Evolutionary conservation across 1,139 yeast species (phyloP), one percentile per base, ranked within the genome.

Genomic region (Pichia sp.): DNA sequence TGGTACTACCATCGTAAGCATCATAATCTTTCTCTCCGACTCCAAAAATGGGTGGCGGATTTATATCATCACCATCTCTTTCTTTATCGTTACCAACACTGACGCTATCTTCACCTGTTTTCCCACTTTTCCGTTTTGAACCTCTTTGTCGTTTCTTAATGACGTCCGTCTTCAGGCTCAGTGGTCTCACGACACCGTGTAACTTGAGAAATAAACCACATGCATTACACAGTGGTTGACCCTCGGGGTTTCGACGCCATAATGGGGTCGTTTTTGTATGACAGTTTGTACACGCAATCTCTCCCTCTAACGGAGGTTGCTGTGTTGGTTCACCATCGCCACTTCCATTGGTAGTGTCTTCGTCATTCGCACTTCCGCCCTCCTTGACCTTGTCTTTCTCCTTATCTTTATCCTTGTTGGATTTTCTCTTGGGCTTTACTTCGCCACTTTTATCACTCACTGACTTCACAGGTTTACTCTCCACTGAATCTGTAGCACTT

Each of bases 231-330:
- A 88, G 66, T 2, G 95, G 94, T 51, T 85, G 86, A 8, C 96
- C 96, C 19, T 83, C 83, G 19, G 91, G 91, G 54, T 86, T 91
- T 40, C 96, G 69, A 54, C 98, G 72, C 97, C 97, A 88, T 29
- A 91, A 65, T 2, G 98, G 97, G 1, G 98, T 88, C 6, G 94
- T 88, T 51, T 76, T 84, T 1, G 98, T 88, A 51, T 81, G 79
- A 60, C 98, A 88, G 61, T 91, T 91, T 18, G 91, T 77, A 58
- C 97, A 88, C 3, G 55, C 44, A 8, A 53, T 50, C 22, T 44
- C 45, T 5, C 37, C 38, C n/a, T 37, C 45, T 14, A n/a, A n/a
- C n/a, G n/a, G n/a, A n/a, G n/a, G n/a, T n/a, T n/a, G n/a, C n/a
- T n/a, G n/a, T n/a, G n/a, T n/a, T n/a, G 18, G 26, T 19, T 22